Percentiles rank a stretch among this genome's conserved stretches.
Evolutionary conservation across 1,139 yeast genomes (phyloP).

Genomic region (Sugiyamaella xylanicola): DNA sequence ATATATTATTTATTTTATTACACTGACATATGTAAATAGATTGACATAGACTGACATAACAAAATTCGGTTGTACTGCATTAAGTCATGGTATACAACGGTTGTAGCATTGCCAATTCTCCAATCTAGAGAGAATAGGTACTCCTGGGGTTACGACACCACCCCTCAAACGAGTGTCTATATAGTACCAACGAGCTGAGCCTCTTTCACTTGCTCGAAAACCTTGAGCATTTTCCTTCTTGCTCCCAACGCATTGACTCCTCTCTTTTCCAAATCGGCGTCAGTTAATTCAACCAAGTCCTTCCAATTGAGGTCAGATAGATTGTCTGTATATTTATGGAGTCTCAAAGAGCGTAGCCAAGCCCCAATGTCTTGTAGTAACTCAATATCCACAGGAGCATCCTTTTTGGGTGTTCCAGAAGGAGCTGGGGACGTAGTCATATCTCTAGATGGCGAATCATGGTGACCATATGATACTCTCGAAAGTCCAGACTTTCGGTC

Average conservation of each 20-base stretch:
- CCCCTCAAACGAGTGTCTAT: too few species aligned
- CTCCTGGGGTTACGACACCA: too few species aligned
- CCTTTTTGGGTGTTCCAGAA: constrained; percentile 52
- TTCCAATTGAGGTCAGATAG: constrained; percentile 77
- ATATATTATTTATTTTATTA: constrained; percentile 1
- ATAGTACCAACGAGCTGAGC: constrained; percentile 27
- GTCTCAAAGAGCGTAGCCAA: constrained; percentile 85
- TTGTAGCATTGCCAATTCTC: too few species aligned
- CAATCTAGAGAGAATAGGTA: too few species aligned
- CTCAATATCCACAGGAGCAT: constrained; percentile 56
- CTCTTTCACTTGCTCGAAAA: constrained; percentile 77
- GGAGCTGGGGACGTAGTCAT: constrained; percentile 21
- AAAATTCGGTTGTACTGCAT: too few species aligned
- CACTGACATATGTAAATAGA: constrained; percentile 15
- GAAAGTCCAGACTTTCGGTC: constrained; percentile 26
- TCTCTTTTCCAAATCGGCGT: constrained; percentile 65
- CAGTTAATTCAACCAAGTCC: constrained; percentile 70
- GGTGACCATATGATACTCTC: constrained; percentile 22
- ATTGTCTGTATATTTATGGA: constrained; percentile 91
- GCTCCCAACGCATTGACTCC: constrained; percentile 97
- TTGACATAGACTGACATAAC: constrained; percentile 1
- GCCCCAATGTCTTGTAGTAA: constrained; percentile 79
- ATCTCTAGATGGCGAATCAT: constrained; percentile 22
- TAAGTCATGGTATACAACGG: too few species aligned
- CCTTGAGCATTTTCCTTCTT: constrained; percentile 85